Evolutionary conservation across 805 yeast species (phyloP).

Genomic region (Myxozyma mucilagina): DNA sequence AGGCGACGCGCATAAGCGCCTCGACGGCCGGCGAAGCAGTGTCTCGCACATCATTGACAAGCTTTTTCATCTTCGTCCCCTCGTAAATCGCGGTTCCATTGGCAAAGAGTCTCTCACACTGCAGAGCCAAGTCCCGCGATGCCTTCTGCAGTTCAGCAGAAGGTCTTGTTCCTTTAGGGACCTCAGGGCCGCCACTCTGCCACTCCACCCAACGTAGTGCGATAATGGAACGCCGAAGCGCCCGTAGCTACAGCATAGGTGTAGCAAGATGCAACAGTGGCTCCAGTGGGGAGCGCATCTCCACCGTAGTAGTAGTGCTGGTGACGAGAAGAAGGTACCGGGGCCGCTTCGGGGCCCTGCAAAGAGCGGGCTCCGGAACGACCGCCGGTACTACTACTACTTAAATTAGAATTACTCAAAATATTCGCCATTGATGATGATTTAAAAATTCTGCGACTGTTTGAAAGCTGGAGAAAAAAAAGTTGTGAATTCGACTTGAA

Average conservation of each 20-base stretch:
- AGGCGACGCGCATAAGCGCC: conserved; percentile 25
- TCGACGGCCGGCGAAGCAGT: conserved; percentile 17
- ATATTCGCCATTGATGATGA: conserved; percentile 31
- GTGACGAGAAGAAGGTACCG: neutral
- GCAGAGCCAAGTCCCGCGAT: conserved; percentile 34
- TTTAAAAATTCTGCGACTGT: neutral
- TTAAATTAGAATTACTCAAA: conserved; percentile 28
- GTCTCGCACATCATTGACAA: conserved; percentile 2
- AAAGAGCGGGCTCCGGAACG: conserved; percentile 10
- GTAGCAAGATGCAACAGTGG: conserved; percentile 33
- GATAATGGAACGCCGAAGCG: conserved; percentile 32
- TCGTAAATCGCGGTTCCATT: conserved; percentile 32
- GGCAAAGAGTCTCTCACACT: conserved; percentile 37
- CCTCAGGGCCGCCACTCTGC: conserved; percentile 40
- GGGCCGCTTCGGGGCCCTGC: conserved; percentile 2
- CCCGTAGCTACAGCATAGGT: conserved; percentile 30
- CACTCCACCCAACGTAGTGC: conserved; percentile 36
- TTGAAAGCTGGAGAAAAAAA: neutral
- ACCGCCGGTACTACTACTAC: conserved; percentile 27
- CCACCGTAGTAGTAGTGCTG: conserved; percentile 17
- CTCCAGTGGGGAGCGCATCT: conserved; percentile 13
- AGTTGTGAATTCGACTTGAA: neutral
- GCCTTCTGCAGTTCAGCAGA: conserved; percentile 34
- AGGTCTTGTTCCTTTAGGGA: conserved; percentile 33
- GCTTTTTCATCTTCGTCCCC: conserved; percentile 16